Conservation (phyloP, 768 basidiomycete genomes). For the Exsudoporus frostii region DNA sequence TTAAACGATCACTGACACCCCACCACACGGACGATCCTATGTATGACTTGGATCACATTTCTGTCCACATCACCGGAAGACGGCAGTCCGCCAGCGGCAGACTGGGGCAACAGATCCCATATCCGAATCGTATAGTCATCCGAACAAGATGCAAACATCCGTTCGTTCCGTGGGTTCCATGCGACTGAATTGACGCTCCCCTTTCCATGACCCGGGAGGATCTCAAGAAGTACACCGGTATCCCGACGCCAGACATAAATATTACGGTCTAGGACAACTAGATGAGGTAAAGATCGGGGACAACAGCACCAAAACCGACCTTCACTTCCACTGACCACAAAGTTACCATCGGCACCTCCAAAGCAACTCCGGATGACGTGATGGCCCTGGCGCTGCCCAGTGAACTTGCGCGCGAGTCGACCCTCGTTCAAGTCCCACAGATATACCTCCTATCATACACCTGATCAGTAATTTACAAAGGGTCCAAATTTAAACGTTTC, state of each 20-base stretch:
- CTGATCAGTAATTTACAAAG: constrained; percentile 5
- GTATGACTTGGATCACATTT: constrained; percentile 48
- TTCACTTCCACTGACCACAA: constrained; percentile 93
- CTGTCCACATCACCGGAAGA: constrained; percentile 21
- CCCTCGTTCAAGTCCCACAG: constrained; percentile 77
- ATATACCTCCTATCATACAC: constrained; percentile 70
- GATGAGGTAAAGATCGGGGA: constrained; percentile 8
- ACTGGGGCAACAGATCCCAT: constrained; percentile 59
- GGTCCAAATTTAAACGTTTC: constrained; percentile 23
- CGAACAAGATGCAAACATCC: constrained; percentile 95
- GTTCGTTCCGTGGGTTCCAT: constrained; percentile 87
- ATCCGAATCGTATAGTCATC: constrained; percentile 90
- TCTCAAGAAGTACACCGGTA: constrained; percentile 77
- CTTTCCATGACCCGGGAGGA: constrained; percentile 80
- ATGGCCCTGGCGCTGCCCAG: constrained; percentile 78
- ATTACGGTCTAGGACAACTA: constrained; percentile 65
- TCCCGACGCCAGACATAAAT: constrained; percentile 96
- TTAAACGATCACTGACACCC: constrained; percentile 14
- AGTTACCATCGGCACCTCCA: constrained; percentile 84
- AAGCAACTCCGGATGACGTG: constrained; percentile 93
- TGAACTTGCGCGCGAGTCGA: constrained; percentile 73
- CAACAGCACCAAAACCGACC: constrained; percentile 46
- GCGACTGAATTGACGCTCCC: constrained; percentile 95
- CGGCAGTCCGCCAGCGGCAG: constrained; percentile 16
- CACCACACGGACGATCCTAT: constrained; percentile 27